Base-by-base conservation (phyloP, 805 yeast species). In the Wickerhamomyces bisporus region DNA sequence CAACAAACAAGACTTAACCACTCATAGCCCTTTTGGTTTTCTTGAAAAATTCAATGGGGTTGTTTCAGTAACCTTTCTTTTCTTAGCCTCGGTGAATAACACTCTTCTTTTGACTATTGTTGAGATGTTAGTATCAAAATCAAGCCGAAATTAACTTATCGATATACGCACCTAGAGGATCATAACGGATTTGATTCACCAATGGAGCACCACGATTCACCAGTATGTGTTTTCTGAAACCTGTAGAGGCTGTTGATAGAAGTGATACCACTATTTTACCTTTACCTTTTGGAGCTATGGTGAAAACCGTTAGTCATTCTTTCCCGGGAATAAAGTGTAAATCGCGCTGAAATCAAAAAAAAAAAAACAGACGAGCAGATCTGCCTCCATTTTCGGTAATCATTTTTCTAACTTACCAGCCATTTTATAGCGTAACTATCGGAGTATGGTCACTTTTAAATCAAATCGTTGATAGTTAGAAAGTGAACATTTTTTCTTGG, bases 161-260 rank as follows among this genome's bases (percentile, higher is more conserved):
- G n/a, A n/a, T n/a, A n/a, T n/a, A 54, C 67, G 32, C 45, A 65
- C 68, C 74, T 2, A 80, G 53, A 3, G 96, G 95, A 57, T 87
- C 96, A 55, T 87, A 87, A 52, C 93, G 75, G 24, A 89, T 81
- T 56, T 87, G 93, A 34, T 77, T 79, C 45, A 91, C 79, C 40
- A 77, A 69, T 34, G 86, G 85, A 3, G 94, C 79, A 38, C 85
- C 79, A 67, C 96, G 81, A 35, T 88, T 93, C 33, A 89, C 76
- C 36, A 79, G 69, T 48, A 88, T 76, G 58, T 88, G 81, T 57
- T 94, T 79, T 58, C 79, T 78, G 62, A 72, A 86, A 1, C 98
- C 98, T 1, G 98, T 89, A 50, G 82, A 77, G 14, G 97, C 98
- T 2, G 93, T 73, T 2, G 98, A 91, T 3, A 89, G 68, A 45